phyloP scores from a whole-genome alignment of 1,139 yeast genomes.

The Saccharomyces pastorianus region DNA sequence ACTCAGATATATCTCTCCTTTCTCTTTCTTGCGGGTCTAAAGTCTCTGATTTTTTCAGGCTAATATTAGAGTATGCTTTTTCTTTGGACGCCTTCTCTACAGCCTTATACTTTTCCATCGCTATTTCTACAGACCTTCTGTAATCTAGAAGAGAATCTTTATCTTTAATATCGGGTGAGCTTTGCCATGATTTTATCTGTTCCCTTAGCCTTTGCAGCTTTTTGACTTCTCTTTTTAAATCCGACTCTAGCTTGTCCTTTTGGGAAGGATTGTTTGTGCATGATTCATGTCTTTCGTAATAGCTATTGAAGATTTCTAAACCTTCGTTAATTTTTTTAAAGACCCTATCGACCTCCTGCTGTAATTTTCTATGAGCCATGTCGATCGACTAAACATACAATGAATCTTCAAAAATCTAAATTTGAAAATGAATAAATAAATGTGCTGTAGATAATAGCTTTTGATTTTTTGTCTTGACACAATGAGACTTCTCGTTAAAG shows the following conservation, averaged over 20 bases:
- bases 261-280: constrained; percentile 56
- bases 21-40: constrained; percentile 53
- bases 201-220: constrained; percentile 67
- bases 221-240: constrained; percentile 67
- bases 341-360: constrained; percentile 71
- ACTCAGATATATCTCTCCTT: constrained; percentile 51
- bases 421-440: not conserved
- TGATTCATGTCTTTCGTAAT: constrained; percentile 59
- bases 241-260: constrained; percentile 63
- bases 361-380: constrained; percentile 63
- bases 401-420: not conserved
- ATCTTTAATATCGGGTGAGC: constrained; percentile 64
- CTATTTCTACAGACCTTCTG: constrained; percentile 60
- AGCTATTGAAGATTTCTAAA: constrained; percentile 55
- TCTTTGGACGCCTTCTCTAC: constrained; percentile 69
- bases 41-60: constrained; percentile 46
- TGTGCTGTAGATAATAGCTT: not conserved
- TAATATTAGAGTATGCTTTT: constrained; percentile 63
- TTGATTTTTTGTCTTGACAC: not conserved
- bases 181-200: constrained; percentile 71
- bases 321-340: constrained; percentile 76
- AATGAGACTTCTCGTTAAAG: not conserved
- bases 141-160: constrained; percentile 54
- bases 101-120: constrained; percentile 76
- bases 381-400: constrained; percentile 4